Evolutionary conservation across 169 alveolate genomes (phyloP).

Genomic region (Eimeria zaria): DNA sequence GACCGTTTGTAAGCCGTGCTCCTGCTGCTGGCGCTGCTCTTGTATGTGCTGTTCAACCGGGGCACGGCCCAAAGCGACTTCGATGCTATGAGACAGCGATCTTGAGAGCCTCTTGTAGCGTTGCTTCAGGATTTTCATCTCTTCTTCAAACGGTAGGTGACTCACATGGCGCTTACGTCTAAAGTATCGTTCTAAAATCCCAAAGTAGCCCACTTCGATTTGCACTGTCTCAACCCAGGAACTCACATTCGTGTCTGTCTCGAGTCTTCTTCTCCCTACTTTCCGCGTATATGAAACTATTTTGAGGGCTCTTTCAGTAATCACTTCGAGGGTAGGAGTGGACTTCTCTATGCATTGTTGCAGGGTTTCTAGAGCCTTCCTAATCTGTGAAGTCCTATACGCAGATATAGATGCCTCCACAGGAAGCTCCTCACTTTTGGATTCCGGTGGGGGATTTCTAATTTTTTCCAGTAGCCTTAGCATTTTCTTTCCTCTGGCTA

Average conservation of each 20-base stretch:
- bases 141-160: neutral
- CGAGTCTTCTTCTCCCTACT: neutral
- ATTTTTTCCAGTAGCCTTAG: neutral
- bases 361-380: neutral
- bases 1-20: neutral
- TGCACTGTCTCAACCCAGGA: neutral
- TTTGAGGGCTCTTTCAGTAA: neutral
- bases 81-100: neutral
- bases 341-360: neutral
- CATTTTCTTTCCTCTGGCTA: neutral
- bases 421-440: neutral
- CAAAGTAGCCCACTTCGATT: neutral
- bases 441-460: neutral
- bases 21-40: neutral
- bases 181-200: neutral
- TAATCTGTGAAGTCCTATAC: neutral
- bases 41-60: neutral
- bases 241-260: neutral
- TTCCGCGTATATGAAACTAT: neutral
- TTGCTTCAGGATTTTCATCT: neutral
- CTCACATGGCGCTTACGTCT: neutral
- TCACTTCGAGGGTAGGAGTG: neutral
- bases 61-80: neutral
- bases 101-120: neutral
- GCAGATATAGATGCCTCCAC: neutral